Conservation (phyloP, 1,284 basidiomycete species). For the Xerocomus nothofagi region DNA sequence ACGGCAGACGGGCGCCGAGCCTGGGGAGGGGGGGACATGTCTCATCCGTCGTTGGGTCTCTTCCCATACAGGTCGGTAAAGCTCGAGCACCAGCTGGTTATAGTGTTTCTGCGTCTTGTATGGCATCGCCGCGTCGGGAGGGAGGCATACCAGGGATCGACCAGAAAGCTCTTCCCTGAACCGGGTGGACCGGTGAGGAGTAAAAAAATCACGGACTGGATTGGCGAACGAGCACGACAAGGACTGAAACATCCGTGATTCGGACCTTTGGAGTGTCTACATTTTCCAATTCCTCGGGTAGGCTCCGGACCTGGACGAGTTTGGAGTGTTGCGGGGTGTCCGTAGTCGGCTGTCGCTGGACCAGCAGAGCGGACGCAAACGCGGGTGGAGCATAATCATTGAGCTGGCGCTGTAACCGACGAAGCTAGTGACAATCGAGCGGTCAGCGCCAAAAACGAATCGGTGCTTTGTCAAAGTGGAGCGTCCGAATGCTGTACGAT, state of each 20-base stretch:
- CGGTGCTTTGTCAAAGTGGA: constrained; percentile 10
- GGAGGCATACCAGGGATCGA: constrained; percentile 53
- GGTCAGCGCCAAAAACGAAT: background rate
- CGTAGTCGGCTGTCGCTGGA: constrained; percentile 16
- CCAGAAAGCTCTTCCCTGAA: constrained; percentile 59
- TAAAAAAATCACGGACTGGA: constrained; percentile 35
- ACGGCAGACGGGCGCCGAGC: background rate
- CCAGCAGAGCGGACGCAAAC: constrained; percentile 21
- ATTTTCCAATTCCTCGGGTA: too few relatives aligned
- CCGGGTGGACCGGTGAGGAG: constrained; percentile 78
- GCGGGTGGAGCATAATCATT: constrained; percentile 46
- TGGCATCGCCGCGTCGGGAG: constrained; percentile 54
- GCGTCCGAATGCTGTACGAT: background rate
- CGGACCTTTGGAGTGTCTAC: constrained; percentile 37
- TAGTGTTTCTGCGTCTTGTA: constrained; percentile 69
- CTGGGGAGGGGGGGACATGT: constrained; percentile 25
- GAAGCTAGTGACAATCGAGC: constrained; percentile 22
- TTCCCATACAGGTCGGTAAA: constrained; percentile 47
- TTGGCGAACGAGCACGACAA: background rate
- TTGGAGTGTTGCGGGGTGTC: background rate
- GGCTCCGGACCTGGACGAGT: too few relatives aligned
- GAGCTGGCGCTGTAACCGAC: constrained; percentile 41
- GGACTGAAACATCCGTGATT: background rate
- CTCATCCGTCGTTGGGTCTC: constrained; percentile 50
- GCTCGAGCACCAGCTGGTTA: constrained; percentile 39